Evolutionary conservation across 352 stramenopile species (phyloP).

Genomic region (Blastocystis hominis): DNA sequence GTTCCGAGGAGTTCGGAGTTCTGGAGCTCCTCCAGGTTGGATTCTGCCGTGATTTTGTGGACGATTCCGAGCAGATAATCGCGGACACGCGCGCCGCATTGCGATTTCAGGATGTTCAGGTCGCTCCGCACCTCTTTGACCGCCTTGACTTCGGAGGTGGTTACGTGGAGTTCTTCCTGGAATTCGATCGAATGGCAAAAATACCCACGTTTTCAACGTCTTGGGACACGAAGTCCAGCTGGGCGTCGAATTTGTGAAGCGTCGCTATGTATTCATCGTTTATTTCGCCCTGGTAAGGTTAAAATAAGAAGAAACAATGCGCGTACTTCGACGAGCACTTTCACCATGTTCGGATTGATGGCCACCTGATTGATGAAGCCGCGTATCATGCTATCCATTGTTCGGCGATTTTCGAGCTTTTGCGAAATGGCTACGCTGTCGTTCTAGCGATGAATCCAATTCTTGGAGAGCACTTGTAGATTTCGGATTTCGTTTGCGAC

Average conservation of each 20-base stretch:
- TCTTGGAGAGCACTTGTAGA: not conserved
- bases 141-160: not conserved
- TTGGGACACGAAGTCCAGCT: not conserved
- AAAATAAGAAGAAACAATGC: not conserved
- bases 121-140: conserved; percentile 5
- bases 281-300: not conserved
- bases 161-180: not conserved
- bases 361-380: conserved; percentile 9
- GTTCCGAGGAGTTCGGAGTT: not conserved
- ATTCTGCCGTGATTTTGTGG: not conserved
- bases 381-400: conserved; percentile 1
- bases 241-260: conserved; percentile 27
- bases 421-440: not conserved
- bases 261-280: conserved; percentile 5
- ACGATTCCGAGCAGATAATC: not conserved
- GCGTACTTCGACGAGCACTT: not conserved
- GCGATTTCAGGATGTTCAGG: not conserved
- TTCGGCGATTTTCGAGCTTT: not conserved
- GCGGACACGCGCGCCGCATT: not conserved
- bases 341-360: conserved; percentile 46
- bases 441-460: not conserved
- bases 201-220: not conserved
- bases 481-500: conserved; percentile 7
- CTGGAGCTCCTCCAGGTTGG: not conserved
- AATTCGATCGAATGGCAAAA: not conserved